Base-by-base conservation (phyloP, 73 alveolate genomes). In the Urostyla sp. region DNA sequence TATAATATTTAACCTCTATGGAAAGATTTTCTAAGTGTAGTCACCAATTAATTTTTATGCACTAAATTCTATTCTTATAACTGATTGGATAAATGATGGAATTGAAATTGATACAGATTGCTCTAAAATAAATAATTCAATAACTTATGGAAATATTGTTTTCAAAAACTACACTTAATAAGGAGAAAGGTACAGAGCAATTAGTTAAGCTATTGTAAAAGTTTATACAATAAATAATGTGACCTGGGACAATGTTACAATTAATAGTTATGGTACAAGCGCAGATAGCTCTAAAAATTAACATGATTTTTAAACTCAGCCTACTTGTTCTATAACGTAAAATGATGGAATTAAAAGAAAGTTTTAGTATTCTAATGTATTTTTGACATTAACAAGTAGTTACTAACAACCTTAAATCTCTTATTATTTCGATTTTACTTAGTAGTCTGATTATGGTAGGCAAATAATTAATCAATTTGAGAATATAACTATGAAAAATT, bases 41-140 rank as follows among this genome's bases (percentile, higher is more conserved):
- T 18, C 10, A 27, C 72, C 72, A 4, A 3, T 23, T 18, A 55
- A 55, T 55, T 23, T 55, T 10, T 13, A 20, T 7, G 5, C 31
- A 26, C 5, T 5, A 11, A 55, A 55, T 55, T 11, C 72, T 7
- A 55, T 28, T 6, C 5, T 55, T n/a, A 13, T 21, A 7, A 55
- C 72, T 13, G 72, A 55, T 55, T 55, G 46, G 40, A 55, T 55
- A n/a, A 21, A 7, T 21, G 72, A 55, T 27, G 72, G 72, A 7
- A 55, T 55, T 27, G 27, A 27, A 7, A 3, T 55, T 7, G 7
- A 8, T 6, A 3, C 48, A 55, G 72, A 55, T 55, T 55, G 72
- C 72, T 7, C 30, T 11, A 40, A 7, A 7, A 21, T 55, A 7
- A 40, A 40, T 23, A 21, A 55, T 21, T 27, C 10, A 27, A 27